These are phyloP conservation scores for Pulveroboletus frians DNA, from an alignment of 768 basidiomycete species.

Conservation along the genomic window DNA sequence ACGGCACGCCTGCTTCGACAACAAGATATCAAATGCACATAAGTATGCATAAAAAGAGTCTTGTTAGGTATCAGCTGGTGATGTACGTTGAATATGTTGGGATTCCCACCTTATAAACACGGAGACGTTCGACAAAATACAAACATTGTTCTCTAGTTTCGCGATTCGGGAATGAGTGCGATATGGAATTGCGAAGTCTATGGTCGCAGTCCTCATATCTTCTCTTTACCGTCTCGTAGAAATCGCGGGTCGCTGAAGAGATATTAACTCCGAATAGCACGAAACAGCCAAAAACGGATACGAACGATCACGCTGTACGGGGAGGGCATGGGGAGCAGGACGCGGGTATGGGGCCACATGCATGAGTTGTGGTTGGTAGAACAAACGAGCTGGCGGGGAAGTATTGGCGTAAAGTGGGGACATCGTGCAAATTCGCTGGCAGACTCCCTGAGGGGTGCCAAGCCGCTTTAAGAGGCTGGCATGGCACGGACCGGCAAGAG, in stretches of 20 bases:
- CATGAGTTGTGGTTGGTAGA: background rate
- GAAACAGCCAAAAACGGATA: constrained; percentile 9
- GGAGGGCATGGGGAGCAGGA: background rate
- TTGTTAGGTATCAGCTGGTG: constrained; percentile 9
- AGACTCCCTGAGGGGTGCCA: background rate
- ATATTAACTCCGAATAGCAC: background rate
- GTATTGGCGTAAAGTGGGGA: background rate
- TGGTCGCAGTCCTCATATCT: background rate
- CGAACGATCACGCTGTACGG: background rate
- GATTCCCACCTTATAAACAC: constrained; percentile 18
- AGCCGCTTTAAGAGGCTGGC: constrained; percentile 2
- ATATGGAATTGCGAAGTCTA: constrained; percentile 5
- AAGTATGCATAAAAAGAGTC: constrained; percentile 25
- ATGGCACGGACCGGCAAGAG: background rate
- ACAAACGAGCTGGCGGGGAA: background rate
- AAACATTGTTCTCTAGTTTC: constrained; percentile 1
- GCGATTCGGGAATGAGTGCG: background rate
- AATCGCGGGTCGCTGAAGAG: background rate
- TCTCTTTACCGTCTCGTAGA: constrained; percentile 4
- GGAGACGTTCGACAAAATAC: constrained; percentile 8
- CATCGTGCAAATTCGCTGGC: constrained; percentile 4
- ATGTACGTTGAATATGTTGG: background rate
- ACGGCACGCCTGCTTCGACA: constrained; percentile 3
- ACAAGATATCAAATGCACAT: constrained; percentile 20
- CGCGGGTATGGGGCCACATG: background rate